Conservation (phyloP, 2,329 filamentous ascomycete genomes). For the Xylaria sp. region DNA sequence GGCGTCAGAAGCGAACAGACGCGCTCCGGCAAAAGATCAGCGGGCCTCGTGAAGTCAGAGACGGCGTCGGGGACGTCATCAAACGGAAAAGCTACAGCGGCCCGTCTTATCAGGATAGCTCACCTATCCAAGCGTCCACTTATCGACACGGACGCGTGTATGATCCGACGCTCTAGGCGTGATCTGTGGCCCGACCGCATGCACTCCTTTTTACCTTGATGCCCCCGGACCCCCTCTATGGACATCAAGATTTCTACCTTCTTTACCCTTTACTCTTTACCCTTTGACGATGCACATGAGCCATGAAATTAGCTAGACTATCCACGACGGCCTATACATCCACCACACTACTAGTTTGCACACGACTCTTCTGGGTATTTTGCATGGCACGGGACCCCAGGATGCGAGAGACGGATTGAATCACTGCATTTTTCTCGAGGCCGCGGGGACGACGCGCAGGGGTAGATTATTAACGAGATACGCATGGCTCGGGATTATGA, state of each 20-base stretch:
- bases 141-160: constrained; percentile 1
- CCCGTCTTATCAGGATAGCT: constrained; percentile 38
- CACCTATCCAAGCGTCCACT: not conserved
- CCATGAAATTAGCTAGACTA: constrained; percentile 24
- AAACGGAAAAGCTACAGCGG: constrained; percentile 50
- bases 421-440: constrained; percentile 8
- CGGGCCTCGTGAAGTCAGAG: constrained; percentile 61
- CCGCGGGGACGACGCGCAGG: not conserved
- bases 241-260: not conserved
- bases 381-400: not conserved
- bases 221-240: not conserved
- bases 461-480: constrained; percentile 13
- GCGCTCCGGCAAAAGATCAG: constrained; percentile 67
- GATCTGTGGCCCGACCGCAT: not conserved
- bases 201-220: not conserved
- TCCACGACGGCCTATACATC: constrained; percentile 2
- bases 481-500: constrained; percentile 20
- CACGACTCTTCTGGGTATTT: constrained; percentile 8
- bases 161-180: not conserved
- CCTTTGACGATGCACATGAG: constrained; percentile 30
- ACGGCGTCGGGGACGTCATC: constrained; percentile 64
- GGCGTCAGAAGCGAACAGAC: constrained; percentile 62
- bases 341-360: constrained; percentile 7
- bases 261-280: not conserved
- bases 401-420: constrained; percentile 10